Evolutionary conservation across 2,329 filamentous ascomycete species (phyloP).

Genomic region (Stachybotrys echinatus): DNA sequence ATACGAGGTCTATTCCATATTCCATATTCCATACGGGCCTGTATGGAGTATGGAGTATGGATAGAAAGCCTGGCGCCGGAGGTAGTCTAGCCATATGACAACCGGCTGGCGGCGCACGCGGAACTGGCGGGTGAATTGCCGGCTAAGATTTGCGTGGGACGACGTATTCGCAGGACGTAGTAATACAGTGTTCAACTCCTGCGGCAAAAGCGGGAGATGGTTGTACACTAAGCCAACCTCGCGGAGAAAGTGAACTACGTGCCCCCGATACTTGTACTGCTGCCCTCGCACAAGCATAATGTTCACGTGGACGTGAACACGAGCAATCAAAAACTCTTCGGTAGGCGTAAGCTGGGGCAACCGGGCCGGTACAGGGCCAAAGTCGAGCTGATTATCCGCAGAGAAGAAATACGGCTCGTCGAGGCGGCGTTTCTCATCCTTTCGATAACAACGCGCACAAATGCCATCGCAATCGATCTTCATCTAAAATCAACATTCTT

Average conservation of each 20-base stretch:
- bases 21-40: too few relatives aligned
- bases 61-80: not conserved
- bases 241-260: constrained; percentile 8
- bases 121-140: constrained; percentile 5
- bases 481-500: constrained; percentile 2
- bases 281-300: constrained; percentile 3
- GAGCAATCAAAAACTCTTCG: constrained; percentile 6
- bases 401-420: constrained; percentile 4
- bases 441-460: constrained; percentile 2
- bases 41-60: not conserved
- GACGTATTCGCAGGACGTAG: constrained; percentile 6
- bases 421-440: constrained; percentile 3
- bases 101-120: not conserved
- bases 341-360: constrained; percentile 3
- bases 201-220: constrained; percentile 5
- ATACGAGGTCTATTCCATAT: too few relatives aligned
- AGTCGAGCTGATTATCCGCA: constrained; percentile 5
- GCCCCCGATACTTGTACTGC: constrained; percentile 6
- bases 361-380: constrained; percentile 1
- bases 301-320: constrained; percentile 3
- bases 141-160: not conserved
- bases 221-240: constrained; percentile 6
- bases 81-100: not conserved
- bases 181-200: constrained; percentile 4
- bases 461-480: constrained; percentile 3